phyloP scores from a whole-genome alignment of 345 rosid species.

The Populus nigra region DNA sequence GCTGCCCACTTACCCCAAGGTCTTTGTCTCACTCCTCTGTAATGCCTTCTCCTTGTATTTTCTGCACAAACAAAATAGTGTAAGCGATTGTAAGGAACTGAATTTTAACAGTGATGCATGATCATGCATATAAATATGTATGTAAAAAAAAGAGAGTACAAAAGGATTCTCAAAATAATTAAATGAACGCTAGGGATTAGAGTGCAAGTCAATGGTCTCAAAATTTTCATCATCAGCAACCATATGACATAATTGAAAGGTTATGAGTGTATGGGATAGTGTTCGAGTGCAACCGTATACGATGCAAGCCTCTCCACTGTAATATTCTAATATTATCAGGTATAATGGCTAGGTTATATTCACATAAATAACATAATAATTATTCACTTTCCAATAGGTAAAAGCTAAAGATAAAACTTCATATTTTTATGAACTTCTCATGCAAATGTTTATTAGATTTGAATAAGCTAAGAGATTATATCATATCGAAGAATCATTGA shows the following conservation, averaged over 20 bases:
- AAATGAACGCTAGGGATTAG: not conserved
- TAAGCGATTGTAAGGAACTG: not conserved
- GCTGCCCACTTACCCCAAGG: constrained; percentile 38
- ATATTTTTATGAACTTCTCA: not conserved
- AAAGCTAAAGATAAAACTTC: not conserved
- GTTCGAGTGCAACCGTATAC: not conserved
- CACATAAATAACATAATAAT: not conserved
- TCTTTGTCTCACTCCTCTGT: constrained; percentile 48
- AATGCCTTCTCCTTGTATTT: constrained; percentile 56
- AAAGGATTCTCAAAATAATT: not conserved
- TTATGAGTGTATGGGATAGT: not conserved
- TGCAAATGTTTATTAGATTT: not conserved
- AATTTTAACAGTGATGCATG: not conserved
- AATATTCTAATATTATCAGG: not conserved
- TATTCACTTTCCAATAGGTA: not conserved
- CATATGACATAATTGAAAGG: too few species aligned
- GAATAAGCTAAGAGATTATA: not conserved
- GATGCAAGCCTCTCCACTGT: not conserved
- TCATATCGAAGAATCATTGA: not conserved
- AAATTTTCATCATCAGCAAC: not conserved
- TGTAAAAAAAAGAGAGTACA: not conserved
- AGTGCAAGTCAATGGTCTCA: not conserved
- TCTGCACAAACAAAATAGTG: constrained; percentile 36
- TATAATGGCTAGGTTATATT: not conserved
- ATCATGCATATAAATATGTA: not conserved